These are phyloP conservation scores for Phytophthora macrochlamydospora DNA, from an alignment of 352 stramenopile species.

Conservation along the genomic window DNA sequence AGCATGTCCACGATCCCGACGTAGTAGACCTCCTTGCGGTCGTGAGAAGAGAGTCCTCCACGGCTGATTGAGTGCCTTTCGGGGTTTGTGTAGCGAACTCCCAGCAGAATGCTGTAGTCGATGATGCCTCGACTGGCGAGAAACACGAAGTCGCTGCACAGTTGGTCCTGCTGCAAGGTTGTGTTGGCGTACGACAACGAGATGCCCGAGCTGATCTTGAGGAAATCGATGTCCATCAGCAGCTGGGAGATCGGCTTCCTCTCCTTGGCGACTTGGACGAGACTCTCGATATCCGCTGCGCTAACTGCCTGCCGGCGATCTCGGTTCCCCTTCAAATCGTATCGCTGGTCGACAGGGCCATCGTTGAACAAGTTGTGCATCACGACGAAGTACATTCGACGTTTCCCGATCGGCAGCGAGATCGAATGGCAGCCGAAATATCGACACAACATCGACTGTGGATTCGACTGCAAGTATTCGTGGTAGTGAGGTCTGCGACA, in stretches of 20 bases:
- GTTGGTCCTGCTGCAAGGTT: conserved; percentile 53
- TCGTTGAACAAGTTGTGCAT: conserved; percentile 89
- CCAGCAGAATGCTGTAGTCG: conserved; percentile 84
- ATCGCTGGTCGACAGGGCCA: conserved; percentile 73
- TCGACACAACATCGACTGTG: conserved; percentile 71
- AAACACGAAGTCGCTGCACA: conserved; percentile 85
- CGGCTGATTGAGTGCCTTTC: conserved; percentile 16
- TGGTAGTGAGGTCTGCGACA: conserved; percentile 70
- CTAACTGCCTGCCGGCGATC: conserved; percentile 75
- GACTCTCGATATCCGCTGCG: conserved; percentile 53
- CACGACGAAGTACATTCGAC: conserved; percentile 89
- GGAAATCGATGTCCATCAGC: conserved; percentile 89
- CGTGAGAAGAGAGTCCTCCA: conserved; percentile 51
- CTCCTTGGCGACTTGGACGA: conserved; percentile 68
- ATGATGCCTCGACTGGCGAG: conserved; percentile 83
- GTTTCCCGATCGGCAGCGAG: conserved; percentile 77
- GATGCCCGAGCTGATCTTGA: conserved; percentile 71
- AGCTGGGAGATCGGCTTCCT: conserved; percentile 67
- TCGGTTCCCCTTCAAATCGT: conserved; percentile 83
- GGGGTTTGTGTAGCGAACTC: conserved; percentile 58
- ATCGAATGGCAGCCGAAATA: conserved; percentile 89
- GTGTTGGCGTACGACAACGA: conserved; percentile 50
- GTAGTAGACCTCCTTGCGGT: conserved; percentile 72
- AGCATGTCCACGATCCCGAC: conserved; percentile 86
- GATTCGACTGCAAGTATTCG: conserved; percentile 75